These are phyloP conservation scores for Colletotrichum plurivorum DNA, from an alignment of 2,329 filamentous ascomycete genomes.

Conservation along the genomic window DNA sequence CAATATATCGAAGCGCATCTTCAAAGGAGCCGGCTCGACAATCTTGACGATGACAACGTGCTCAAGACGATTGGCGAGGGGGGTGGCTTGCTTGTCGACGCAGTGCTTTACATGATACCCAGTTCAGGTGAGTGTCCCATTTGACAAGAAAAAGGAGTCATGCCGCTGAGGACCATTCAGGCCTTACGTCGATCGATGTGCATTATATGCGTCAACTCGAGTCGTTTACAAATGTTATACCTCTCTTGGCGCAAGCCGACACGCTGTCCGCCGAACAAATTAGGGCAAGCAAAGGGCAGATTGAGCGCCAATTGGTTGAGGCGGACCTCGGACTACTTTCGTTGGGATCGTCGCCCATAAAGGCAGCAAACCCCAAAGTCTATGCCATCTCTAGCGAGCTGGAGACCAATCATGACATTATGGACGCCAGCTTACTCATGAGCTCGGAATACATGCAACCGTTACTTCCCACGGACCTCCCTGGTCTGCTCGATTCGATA, in stretches of 20 bases:
- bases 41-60: conserved; percentile 81
- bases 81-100: conserved; percentile 87
- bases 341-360: conserved; percentile 64
- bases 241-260: conserved; percentile 85
- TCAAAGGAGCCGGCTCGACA: conserved; percentile 70
- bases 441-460: conserved; percentile 90
- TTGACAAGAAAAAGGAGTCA: conserved; percentile 53
- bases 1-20: conserved; percentile 82
- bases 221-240: conserved; percentile 85
- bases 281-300: conserved; percentile 69
- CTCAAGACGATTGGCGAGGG: conserved; percentile 83
- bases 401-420: conserved; percentile 81
- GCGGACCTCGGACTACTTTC: conserved; percentile 76
- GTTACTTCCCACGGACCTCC: conserved; percentile 81
- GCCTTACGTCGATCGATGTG: conserved; percentile 64
- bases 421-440: conserved; percentile 96
- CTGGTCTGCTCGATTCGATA: conserved; percentile 76
- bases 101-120: conserved; percentile 85
- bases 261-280: conserved; percentile 72
- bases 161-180: conserved; percentile 56
- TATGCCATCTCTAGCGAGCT: conserved; percentile 85
- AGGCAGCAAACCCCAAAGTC: conserved; percentile 57
- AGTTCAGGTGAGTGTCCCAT: conserved; percentile 68
- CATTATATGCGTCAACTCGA: conserved; percentile 80
- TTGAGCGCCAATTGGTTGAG: conserved; percentile 69